Base-by-base conservation (phyloP, 257 asterid species). In the Orobanche coerulescens region DNA sequence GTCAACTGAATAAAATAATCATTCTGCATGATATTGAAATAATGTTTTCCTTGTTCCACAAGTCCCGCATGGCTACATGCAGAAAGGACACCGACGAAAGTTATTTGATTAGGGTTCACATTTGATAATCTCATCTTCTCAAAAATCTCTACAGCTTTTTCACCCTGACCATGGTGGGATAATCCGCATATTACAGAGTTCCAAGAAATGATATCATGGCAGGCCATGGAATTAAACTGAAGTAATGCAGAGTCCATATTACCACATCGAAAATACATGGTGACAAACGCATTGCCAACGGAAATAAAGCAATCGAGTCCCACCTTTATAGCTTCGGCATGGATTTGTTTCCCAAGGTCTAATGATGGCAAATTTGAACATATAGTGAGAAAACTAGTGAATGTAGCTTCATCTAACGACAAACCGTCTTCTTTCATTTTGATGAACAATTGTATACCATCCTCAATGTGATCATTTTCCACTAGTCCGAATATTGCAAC, bases 41-140 rank as follows among this genome's bases (percentile, higher is more conserved):
- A 79, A 52, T 58, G 57, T 67, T 79, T 77, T 14, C 88, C 94
- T 16, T 19, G 70, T 55, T 73, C 65, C 18, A 84, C 78, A 20
- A 84, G 79, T n/a, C 94, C 89, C 5, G 78, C 75, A 39, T 82
- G 93, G 75, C 94, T 77, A 61, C 88, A 84, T 1, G 84, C 88
- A 15, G 86, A 77, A 58, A 84, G 73, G 16, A 84, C 84, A 52
- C 94, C 83, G 0, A 81, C 82, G 58, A 84, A 84, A 6, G 88
- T 75, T 18, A 84, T 66, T 33, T 69, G 70, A 66, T 82, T 79
- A 31, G 94, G 89, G 40, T 51, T 68, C 75, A 73, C 70, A 12
- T 64, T 65, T 25, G 79, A 72, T 42, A 65, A 56, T 44, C 75
- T 80, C 90, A 80, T 85, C 40, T 61, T 68, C 60, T 82, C 80